phyloP scores from a whole-genome alignment of 2,329 filamentous ascomycete species.

The Trichoderma brevicompactum region DNA sequence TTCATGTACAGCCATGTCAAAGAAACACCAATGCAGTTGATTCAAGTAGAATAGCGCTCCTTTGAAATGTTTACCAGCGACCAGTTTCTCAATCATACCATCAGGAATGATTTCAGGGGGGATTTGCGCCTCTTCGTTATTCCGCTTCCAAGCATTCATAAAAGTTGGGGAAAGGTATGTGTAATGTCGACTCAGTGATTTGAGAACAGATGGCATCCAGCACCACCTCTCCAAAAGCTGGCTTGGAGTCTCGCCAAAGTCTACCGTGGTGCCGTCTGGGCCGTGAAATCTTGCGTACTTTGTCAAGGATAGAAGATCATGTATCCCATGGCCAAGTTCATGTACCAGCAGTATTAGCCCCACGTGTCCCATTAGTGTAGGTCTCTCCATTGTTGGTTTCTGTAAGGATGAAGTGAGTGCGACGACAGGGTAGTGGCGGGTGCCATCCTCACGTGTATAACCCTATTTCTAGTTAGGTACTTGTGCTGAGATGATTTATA shows the following conservation, averaged over 20 bases:
- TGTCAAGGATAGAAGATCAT: constrained; percentile 55
- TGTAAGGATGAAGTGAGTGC: constrained; percentile 60
- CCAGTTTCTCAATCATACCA: no score
- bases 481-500: no score
- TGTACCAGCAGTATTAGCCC: constrained; percentile 49
- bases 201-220: constrained; percentile 14
- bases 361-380: constrained; percentile 56
- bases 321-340: constrained; percentile 58
- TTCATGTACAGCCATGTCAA: no score
- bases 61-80: no score
- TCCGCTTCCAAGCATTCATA: no score
- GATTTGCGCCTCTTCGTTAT: no score
- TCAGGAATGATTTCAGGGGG: no score
- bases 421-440: constrained; percentile 56
- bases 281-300: constrained; percentile 48
- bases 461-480: constrained; percentile 41
- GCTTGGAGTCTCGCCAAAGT: constrained; percentile 28
- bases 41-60: no score
- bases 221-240: constrained; percentile 23
- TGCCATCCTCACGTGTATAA: constrained; percentile 52
- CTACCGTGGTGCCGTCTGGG: constrained; percentile 10
- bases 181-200: constrained; percentile 6
- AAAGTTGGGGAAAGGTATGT: constrained; percentile 5
- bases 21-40: no score
- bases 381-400: constrained; percentile 50